Evolutionary conservation across 768 basidiomycete species (phyloP), one percentile per base, ranked within the genome.

Genomic region (Fomitopsis serialis): DNA sequence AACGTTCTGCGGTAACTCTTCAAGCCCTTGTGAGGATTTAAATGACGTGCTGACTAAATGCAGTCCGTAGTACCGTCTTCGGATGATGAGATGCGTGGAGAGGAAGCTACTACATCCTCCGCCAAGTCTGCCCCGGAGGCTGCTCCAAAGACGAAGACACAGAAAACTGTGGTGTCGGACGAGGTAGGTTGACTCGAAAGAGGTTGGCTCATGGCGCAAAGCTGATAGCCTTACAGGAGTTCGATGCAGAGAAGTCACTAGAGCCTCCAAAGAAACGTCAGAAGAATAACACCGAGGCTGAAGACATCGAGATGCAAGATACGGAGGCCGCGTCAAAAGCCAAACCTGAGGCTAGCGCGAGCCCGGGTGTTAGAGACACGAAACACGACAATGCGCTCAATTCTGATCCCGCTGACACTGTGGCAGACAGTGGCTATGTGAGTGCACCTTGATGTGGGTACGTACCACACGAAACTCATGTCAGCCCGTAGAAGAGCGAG

Each of bases 401-500:
- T 23, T n/a, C 19, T 13, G 25, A 40, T 32, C 23, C 37, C 2
- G 17, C 34, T 43, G 27, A 5, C 34, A 43, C 10, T 22, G 29
- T 22, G 25, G 50, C 42, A 17, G 47, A 50, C 37, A 47, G n/a
- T 45, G 48, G 42, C 36, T n/a, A 43, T 52, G 49, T 50, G 19
- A 47, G 35, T 44, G 50, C n/a, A n/a, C n/a, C n/a, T n/a, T 6
- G 22, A n/a, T 12, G 29, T 10, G 43, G 17, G 22, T 42, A 23
- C 35, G 45, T 27, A 24, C n/a, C 25, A 10, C n/a, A 8, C 4
- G 45, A 22, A 11, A 21, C 37, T 12, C n/a, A n/a, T 50, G 24
- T 53, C 24, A 50, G 5, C 42, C 34, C 29, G 22, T 44, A 63
- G 62, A 71, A 76, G 58, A 81, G 80, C 61, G 82, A 82, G 36